Base-by-base conservation (phyloP, 1,139 yeast genomes). In the Yamadazyma blattariae region DNA sequence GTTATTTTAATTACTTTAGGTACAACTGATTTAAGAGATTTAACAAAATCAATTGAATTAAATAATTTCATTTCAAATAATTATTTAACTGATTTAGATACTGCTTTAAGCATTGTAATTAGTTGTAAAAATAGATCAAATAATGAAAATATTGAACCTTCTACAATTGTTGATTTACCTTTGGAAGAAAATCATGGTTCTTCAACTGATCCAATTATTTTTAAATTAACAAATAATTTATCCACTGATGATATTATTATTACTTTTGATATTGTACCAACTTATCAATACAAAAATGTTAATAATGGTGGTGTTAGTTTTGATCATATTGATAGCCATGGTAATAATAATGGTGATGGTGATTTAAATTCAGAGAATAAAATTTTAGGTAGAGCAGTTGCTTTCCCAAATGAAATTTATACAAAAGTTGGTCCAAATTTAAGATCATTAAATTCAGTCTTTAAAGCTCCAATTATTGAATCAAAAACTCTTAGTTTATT, bases 201-300 rank as follows among this genome's bases (percentile, higher is more conserved):
- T 44, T 81, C 90, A 5, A 76, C 90, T 5, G 97, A 89, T 49
- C 95, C 96, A 7, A 73, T 90, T 32, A 69, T 83, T 8, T 88
- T 92, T 59, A 81, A 81, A 43, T 74, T 88, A 40, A 64, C 71
- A 8, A 64, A 69, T 33, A 64, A 68, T 25, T 49, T 62, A 29
- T 68, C 69, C 28, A 69, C 82, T 4, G 65, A 74, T 30, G 78
- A 82, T 42, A 71, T 82, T n/a, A 59, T 74, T 3, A 59, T 92
- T 22, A 77, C 79, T 28, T 92, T 92, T 61, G 97, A 92, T 57
- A 74, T 92, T 42, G 89, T 90, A 16, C 96, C 97, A n/a, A 88
- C 97, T 0, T 90, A 89, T 56, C 86, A 67, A 38, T 63, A 64
- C 38, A 47, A 61, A 8, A 48, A 46, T 32, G 16, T 19, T 11